phyloP scores from a whole-genome alignment of 2,329 filamentous ascomycete species.

The Aureobasidium sp. region DNA sequence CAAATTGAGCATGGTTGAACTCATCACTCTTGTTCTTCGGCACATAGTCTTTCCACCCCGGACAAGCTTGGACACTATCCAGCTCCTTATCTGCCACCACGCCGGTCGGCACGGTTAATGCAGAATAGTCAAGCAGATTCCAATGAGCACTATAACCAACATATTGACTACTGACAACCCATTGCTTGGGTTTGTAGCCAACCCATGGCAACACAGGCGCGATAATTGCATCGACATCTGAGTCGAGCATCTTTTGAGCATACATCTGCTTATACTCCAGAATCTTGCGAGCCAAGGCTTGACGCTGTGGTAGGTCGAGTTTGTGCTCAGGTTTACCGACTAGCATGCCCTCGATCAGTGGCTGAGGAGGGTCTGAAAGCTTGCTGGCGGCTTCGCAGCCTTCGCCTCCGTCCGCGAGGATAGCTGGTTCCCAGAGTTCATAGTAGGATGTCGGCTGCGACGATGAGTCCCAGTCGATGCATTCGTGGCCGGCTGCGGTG shows the following conservation, averaged over 20 bases:
- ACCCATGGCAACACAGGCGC: slow-evolving; percentile 51
- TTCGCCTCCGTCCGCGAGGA: slow-evolving; percentile 8
- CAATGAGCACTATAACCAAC: slow-evolving; percentile 56
- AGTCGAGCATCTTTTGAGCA: slow-evolving; percentile 25
- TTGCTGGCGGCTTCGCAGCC: not conserved
- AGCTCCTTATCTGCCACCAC: not conserved
- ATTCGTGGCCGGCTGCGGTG: not conserved
- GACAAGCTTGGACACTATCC: not conserved
- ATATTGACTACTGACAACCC: slow-evolving; percentile 45
- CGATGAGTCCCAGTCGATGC: slow-evolving; percentile 2
- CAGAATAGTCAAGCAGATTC: slow-evolving; percentile 42
- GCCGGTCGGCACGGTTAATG: slow-evolving; percentile 26
- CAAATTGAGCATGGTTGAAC: not conserved
- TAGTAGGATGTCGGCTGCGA: slow-evolving; percentile 5
- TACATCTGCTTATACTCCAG: slow-evolving; percentile 4
- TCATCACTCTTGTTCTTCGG: slow-evolving; percentile 8
- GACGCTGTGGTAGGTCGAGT: slow-evolving; percentile 35
- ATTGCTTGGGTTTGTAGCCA: slow-evolving; percentile 36
- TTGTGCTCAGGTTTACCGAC: slow-evolving; percentile 43
- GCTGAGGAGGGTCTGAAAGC: not conserved
- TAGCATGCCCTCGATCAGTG: slow-evolving; percentile 8
- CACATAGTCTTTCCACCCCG: not conserved
- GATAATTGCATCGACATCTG: slow-evolving; percentile 55
- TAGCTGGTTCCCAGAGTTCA: slow-evolving; percentile 4
- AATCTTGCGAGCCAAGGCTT: slow-evolving; percentile 30